Evolutionary conservation across 169 alveolate species (phyloP).

Genomic region (Fabrea salina): DNA sequence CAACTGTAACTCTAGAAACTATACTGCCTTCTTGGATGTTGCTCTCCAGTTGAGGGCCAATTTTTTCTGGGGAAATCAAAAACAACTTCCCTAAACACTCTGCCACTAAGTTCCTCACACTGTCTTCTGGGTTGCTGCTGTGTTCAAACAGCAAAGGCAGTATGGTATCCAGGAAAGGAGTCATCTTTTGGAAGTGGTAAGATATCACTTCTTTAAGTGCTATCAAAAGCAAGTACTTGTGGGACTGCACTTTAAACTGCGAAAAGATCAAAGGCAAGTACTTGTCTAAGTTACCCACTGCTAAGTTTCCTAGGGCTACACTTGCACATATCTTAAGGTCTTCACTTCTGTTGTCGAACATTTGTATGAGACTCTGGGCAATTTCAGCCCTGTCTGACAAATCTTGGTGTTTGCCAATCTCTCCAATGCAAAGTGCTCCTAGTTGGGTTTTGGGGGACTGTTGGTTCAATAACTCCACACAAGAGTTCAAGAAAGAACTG

Average conservation of each 20-base stretch:
- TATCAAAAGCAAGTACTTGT: constrained; percentile 51
- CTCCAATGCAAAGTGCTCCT: constrained; percentile 52
- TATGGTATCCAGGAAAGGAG: constrained; percentile 31
- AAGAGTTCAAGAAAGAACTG: not conserved
- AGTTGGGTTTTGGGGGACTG: not conserved
- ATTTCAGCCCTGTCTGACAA: constrained; percentile 25
- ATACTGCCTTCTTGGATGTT: constrained; percentile 28
- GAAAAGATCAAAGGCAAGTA: constrained; percentile 51
- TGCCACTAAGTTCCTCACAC: constrained; percentile 59
- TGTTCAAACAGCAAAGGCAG: constrained; percentile 56
- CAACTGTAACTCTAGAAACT: constrained; percentile 46
- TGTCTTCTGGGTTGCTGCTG: constrained; percentile 52
- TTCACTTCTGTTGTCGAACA: constrained; percentile 39
- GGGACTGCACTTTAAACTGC: constrained; percentile 39
- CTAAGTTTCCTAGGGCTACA: constrained; percentile 62
- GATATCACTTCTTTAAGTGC: constrained; percentile 61
- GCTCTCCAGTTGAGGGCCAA: constrained; percentile 34
- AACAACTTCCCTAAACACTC: constrained; percentile 64
- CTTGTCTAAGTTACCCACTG: constrained; percentile 54
- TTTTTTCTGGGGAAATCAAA: constrained; percentile 30
- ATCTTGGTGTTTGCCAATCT: constrained; percentile 55
- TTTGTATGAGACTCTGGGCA: constrained; percentile 26
- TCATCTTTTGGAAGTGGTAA: constrained; percentile 37
- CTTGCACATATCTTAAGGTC: constrained; percentile 67
- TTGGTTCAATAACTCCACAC: constrained; percentile 3